Base-by-base conservation (phyloP, 768 basidiomycete species). In the Panellus pusillus region DNA sequence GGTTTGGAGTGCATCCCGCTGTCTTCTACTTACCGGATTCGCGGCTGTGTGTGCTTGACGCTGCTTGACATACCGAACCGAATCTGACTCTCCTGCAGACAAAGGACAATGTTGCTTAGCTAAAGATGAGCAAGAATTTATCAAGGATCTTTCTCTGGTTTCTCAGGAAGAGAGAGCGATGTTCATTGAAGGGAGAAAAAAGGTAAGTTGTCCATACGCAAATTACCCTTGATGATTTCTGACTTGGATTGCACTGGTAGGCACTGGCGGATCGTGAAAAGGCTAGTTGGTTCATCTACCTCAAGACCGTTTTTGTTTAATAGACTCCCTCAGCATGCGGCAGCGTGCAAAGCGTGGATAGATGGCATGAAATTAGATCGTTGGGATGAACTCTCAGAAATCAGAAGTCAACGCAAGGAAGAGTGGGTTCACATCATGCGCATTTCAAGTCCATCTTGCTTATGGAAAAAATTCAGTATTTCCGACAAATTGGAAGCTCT, bases 1-100 rank as follows among this genome's bases (percentile, higher is more conserved):
- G 47, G 64, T 44, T 46, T 63, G 18, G 46, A 54, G 28, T 66
- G 65, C 28, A 39, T 66, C 9, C 62, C 65, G 13, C 63, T 66
- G 24, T 55, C 44, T 13, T 52, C 55, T 47, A 37, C 35, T 27
- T 55, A 47, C 50, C 55, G 67, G 62, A 52, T 47, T 8, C 19
- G 15, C 15, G 28, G 20, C 13, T 40, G 37, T 52, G 17, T 37
- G 36, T 46, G 14, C 32, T 20, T 18, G 12, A 36, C 38, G 19
- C 12, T 55, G 14, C 14, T 31, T 9, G 5, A 6, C 18, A 11
- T 6, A 9, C 27, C 12, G 32, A 13, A 13, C 13, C 9, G 39
- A 19, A 13, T 19, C 32, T 35, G 8, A 35, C 20, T n/a, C 7
- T 7, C 11, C 37, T 46, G n/a, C 32, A 59, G 53, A 50, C 41